phyloP scores from a whole-genome alignment of 2,329 filamentous ascomycete species.

The Aspergillus neotritici region DNA sequence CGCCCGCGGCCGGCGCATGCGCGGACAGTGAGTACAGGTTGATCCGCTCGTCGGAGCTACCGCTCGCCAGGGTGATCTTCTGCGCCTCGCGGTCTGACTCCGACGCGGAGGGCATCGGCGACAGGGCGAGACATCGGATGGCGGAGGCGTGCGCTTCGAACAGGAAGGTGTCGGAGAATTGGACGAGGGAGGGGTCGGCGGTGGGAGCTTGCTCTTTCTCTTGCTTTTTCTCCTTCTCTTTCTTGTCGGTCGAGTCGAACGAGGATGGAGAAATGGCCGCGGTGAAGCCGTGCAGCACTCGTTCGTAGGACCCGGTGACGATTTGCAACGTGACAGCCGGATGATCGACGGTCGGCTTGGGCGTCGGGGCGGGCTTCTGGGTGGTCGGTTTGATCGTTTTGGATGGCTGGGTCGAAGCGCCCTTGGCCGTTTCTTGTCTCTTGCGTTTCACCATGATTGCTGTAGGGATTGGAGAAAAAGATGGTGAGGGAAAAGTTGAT shows the following conservation, averaged over 20 bases:
- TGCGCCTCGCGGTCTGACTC: conserved; percentile 53
- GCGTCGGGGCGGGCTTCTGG: conserved; percentile 12
- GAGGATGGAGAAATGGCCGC: conserved; percentile 55
- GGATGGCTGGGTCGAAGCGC: conserved; percentile 20
- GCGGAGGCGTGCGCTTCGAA: conserved; percentile 91
- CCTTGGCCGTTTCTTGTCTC: conserved; percentile 33
- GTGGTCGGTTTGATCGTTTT: conserved; percentile 30
- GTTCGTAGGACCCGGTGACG: conserved; percentile 88
- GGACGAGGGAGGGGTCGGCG: conserved; percentile 39
- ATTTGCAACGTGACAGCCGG: conserved; percentile 67
- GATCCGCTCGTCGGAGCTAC: conserved; percentile 87
- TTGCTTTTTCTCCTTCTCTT: no score
- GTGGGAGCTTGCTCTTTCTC: conserved; percentile 2
- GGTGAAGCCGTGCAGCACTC: conserved; percentile 82
- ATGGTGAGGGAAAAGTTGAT: not conserved
- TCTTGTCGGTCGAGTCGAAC: conserved; percentile 21
- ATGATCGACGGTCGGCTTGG: conserved; percentile 19
- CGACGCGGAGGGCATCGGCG: conserved; percentile 58
- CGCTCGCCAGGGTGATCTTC: conserved; percentile 83
- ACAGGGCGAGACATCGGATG: conserved; percentile 82
- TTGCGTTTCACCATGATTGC: conserved; percentile 42
- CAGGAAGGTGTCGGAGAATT: conserved; percentile 87
- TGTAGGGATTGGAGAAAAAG: not conserved
- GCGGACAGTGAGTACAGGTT: conserved; percentile 88
- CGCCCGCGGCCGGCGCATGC: conserved; percentile 54